Evolutionary conservation across 768 basidiomycete genomes (phyloP).

Genomic region (Russula sp.): DNA sequence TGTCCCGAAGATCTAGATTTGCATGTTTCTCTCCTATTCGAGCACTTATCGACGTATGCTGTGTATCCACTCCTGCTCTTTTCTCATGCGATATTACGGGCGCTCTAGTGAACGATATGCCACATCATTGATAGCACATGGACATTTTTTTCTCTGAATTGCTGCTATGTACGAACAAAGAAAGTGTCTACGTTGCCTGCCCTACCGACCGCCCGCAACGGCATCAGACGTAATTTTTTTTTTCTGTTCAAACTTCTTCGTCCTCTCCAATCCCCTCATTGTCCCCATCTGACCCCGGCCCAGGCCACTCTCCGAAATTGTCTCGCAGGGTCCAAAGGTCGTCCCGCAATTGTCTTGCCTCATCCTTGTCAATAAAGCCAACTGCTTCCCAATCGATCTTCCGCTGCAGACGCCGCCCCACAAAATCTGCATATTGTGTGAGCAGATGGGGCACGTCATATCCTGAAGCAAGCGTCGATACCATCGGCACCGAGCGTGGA

Average conservation of each 20-base stretch:
- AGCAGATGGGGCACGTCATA: slow-evolving; percentile 44
- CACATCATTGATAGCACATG: slow-evolving; percentile 2
- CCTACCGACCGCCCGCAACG: neutral
- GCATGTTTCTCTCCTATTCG: neutral
- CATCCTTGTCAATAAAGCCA: slow-evolving; percentile 23
- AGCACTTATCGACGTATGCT: neutral
- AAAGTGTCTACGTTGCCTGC: neutral
- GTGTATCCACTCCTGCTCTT: neutral
- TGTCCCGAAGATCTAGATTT: neutral
- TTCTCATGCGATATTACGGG: neutral
- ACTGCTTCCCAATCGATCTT: slow-evolving; percentile 24
- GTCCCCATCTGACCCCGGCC: neutral
- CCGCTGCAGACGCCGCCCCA: slow-evolving; percentile 41
- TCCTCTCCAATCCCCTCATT: slow-evolving; percentile 18
- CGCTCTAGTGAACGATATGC: neutral
- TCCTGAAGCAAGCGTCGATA: slow-evolving; percentile 43
- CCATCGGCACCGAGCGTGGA: slow-evolving; percentile 17
- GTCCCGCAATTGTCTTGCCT: slow-evolving; percentile 24
- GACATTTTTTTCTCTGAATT: neutral
- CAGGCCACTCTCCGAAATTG: slow-evolving; percentile 20
- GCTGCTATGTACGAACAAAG: neutral
- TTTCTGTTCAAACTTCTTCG: slow-evolving; percentile 14
- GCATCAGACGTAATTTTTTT: neutral
- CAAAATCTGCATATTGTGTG: slow-evolving; percentile 50
- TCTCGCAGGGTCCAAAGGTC: slow-evolving; percentile 27